Conservation (phyloP, 106 monocot species). For the Gastrodia elata region DNA sequence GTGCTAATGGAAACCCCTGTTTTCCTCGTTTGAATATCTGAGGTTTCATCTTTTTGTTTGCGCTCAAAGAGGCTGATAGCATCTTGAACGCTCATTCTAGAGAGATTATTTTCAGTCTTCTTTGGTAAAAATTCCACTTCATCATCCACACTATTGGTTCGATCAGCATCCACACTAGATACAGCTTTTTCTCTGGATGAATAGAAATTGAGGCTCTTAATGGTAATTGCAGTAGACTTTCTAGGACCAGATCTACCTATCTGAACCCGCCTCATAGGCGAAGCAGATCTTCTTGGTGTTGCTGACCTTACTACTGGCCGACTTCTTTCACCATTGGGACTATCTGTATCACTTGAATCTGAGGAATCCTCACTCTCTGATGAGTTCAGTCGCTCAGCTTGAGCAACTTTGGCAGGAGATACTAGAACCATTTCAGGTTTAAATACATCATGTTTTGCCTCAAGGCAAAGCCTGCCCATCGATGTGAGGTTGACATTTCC, state of each 20-base stretch:
- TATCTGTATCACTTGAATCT: constrained; percentile 42
- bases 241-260: constrained; percentile 88
- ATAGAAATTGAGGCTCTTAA: constrained; percentile 77
- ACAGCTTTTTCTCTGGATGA: constrained; percentile 57
- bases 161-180: constrained; percentile 37
- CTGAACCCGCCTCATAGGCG: constrained; percentile 90
- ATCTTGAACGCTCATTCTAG: constrained; percentile 96
- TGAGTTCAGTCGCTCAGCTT: constrained; percentile 74
- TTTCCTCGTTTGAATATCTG: constrained; percentile 34
- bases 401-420: constrained; percentile 79
- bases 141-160: constrained; percentile 34
- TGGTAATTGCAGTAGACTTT: constrained; percentile 61
- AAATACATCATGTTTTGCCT: constrained; percentile 6
- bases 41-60: constrained; percentile 69
- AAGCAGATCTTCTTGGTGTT: constrained; percentile 88
- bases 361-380: constrained; percentile 61
- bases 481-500: constrained; percentile 10
- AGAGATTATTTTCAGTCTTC: constrained; percentile 56
- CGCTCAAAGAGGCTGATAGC: constrained; percentile 91
- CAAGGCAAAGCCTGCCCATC: neutral
- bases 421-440: constrained; percentile 14
- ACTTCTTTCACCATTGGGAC: constrained; percentile 62
- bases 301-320: constrained; percentile 64
- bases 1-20: constrained; percentile 25
- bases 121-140: constrained; percentile 33